Percentiles rank a stretch among this genome's conserved stretches.
These are phyloP conservation scores for Rhynchospora tenuis DNA, from an alignment of 176 grass and related monocot species.

Conservation along the genomic window DNA sequence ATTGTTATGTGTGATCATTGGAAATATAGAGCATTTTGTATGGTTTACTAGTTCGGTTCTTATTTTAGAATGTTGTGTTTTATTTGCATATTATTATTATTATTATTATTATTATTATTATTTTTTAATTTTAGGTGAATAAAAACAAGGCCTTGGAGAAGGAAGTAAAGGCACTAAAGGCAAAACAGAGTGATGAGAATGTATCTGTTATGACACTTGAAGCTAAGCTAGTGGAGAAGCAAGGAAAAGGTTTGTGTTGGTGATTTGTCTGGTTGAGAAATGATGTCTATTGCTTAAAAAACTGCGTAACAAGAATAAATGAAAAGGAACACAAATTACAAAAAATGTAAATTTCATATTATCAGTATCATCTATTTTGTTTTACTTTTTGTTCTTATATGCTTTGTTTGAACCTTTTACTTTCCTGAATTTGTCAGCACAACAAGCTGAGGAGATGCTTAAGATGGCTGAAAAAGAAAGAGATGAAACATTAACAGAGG, in stretches of 20 bases:
- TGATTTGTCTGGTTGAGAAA: not conserved
- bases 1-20: not conserved
- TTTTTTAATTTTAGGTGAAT: constrained; percentile 37
- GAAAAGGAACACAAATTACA: not conserved
- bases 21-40: not conserved
- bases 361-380: not conserved
- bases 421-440: constrained; percentile 20
- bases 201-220: constrained; percentile 37
- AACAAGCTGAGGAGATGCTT: constrained; percentile 37
- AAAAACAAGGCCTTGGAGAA: constrained; percentile 73
- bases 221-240: constrained; percentile 48
- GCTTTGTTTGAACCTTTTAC: not conserved
- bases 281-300: not conserved
- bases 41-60: not conserved
- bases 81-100: too few species aligned
- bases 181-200: constrained; percentile 48
- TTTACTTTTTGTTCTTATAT: not conserved
- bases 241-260: constrained; percentile 56
- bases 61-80: not conserved
- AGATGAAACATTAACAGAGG: constrained; percentile 41
- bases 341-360: not conserved
- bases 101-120: too few species aligned
- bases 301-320: not conserved
- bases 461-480: constrained; percentile 53
- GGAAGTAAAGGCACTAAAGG: constrained; percentile 61